phyloP scores from a whole-genome alignment of 306 rosid species.

The Glycyrrhiza uralensis region DNA sequence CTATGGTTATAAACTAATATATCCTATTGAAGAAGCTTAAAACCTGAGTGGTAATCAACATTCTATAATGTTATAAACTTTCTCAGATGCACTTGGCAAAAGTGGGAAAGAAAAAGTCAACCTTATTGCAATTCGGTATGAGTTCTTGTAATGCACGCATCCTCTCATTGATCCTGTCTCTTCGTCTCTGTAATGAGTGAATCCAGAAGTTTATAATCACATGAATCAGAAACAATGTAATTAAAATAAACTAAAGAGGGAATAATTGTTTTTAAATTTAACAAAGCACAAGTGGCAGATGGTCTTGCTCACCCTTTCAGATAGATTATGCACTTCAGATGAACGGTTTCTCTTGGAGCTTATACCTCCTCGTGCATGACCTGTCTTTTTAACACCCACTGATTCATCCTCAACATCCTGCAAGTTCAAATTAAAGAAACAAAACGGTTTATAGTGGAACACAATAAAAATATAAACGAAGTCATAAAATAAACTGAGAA shows the following conservation, averaged over 20 bases:
- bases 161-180: constrained; percentile 86
- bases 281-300: not conserved
- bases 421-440: not conserved
- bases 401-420: constrained; percentile 81
- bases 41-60: constrained; percentile 5
- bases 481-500: constrained; percentile 6
- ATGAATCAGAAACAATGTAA: constrained; percentile 22
- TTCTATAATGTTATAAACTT: not conserved
- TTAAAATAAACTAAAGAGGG: not conserved
- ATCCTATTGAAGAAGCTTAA: too few species aligned
- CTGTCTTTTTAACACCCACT: constrained; percentile 45
- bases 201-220: constrained; percentile 11
- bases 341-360: constrained; percentile 81
- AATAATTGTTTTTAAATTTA: not conserved
- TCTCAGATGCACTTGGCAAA: not conserved
- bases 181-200: constrained; percentile 59
- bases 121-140: constrained; percentile 93
- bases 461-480: not conserved
- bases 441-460: constrained; percentile 1
- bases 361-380: constrained; percentile 30
- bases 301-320: constrained; percentile 74
- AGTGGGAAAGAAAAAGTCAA: constrained; percentile 21
- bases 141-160: constrained; percentile 92
- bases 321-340: constrained; percentile 86
- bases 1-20: too few species aligned